phyloP scores from a whole-genome alignment of 1,139 yeast species.

The Candida mesenterica region DNA sequence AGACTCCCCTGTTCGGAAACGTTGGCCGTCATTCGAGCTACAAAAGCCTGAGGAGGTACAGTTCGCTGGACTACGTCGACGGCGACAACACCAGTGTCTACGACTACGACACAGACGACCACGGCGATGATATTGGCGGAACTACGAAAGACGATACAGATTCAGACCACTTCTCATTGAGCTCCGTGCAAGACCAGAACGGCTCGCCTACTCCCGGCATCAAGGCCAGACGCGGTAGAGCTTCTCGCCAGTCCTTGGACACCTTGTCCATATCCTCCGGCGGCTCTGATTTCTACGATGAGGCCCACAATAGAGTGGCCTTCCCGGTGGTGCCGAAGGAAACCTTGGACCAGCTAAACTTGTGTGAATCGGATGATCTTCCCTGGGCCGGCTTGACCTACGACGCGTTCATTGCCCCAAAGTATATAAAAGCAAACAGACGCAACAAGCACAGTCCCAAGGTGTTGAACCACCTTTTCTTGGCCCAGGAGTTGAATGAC shows the following conservation, averaged over 20 bases:
- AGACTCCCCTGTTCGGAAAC: constrained; percentile 1
- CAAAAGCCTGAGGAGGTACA: constrained; percentile 4
- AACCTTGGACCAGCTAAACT: constrained; percentile 5
- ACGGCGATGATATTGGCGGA: constrained; percentile 4
- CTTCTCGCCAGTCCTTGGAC: neutral
- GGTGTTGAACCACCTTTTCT: constrained; percentile 56
- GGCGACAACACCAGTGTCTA: constrained; percentile 13
- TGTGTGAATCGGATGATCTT: constrained; percentile 16
- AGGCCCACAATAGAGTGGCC: neutral
- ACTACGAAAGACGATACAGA: constrained; percentile 5
- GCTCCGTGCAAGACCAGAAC: constrained; percentile 1
- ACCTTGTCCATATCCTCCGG: neutral
- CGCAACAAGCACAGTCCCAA: constrained; percentile 45
- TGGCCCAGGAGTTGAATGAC: constrained; percentile 72
- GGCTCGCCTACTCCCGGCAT: neutral
- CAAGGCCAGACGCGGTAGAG: neutral
- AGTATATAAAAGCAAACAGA: constrained; percentile 49
- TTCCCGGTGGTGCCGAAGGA: constrained; percentile 4
- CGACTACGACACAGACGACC: constrained; percentile 15
- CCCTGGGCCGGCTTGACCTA: constrained; percentile 35
- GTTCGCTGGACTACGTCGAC: constrained; percentile 12
- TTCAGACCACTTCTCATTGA: constrained; percentile 8
- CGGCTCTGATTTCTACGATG: neutral
- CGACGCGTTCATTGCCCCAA: constrained; percentile 50
- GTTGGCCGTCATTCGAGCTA: neutral